A percentile compares a stretch with the other conserved stretches of the same genome.
These are phyloP conservation scores for Hanseniaspora vineae DNA, from an alignment of 805 yeast species.

Conservation along the genomic window DNA sequence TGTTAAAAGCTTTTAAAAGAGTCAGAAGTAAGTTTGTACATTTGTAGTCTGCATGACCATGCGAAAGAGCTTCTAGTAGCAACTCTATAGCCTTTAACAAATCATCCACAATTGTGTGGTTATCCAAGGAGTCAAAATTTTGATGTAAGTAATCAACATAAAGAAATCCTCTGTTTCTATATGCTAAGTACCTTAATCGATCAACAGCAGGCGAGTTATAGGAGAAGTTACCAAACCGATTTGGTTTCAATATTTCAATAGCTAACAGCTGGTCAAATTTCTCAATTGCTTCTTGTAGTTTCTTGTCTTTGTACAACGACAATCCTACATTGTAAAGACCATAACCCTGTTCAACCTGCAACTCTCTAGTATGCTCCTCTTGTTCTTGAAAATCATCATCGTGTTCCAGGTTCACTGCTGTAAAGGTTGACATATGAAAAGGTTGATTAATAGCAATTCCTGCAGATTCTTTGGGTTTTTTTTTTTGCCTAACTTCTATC, in stretches of 20 bases:
- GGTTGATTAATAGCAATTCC: too few relatives aligned
- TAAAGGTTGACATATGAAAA: slow-evolving; percentile 42
- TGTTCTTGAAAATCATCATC: slow-evolving; percentile 57
- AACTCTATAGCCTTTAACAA: slow-evolving; percentile 43
- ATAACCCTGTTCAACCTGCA: slow-evolving; percentile 80
- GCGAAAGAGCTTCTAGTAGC: slow-evolving; percentile 47
- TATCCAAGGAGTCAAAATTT: slow-evolving; percentile 13
- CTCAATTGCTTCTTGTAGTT: slow-evolving; percentile 36
- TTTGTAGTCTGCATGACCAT: slow-evolving; percentile 53
- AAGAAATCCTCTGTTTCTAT: slow-evolving; percentile 71
- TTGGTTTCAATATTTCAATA: slow-evolving; percentile 49
- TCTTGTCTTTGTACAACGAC: slow-evolving; percentile 37
- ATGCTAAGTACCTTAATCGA: slow-evolving; percentile 60
- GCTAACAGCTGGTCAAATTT: slow-evolving; percentile 52
- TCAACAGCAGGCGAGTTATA: slow-evolving; percentile 53
- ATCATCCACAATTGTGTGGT: slow-evolving; percentile 29
- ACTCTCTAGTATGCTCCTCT: slow-evolving; percentile 83
- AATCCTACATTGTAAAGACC: slow-evolving; percentile 63
- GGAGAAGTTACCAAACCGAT: slow-evolving; percentile 25
- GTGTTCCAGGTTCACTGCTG: slow-evolving; percentile 62
- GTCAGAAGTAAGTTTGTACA: slow-evolving; percentile 38
- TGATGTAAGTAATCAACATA: slow-evolving; percentile 30
- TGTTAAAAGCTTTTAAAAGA: slow-evolving; percentile 37
- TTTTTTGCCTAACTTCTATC: too few relatives aligned
- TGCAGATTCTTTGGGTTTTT: too few relatives aligned